Conservation (phyloP, 2,329 filamentous ascomycete species). For the Apiospora phragmitis region DNA sequence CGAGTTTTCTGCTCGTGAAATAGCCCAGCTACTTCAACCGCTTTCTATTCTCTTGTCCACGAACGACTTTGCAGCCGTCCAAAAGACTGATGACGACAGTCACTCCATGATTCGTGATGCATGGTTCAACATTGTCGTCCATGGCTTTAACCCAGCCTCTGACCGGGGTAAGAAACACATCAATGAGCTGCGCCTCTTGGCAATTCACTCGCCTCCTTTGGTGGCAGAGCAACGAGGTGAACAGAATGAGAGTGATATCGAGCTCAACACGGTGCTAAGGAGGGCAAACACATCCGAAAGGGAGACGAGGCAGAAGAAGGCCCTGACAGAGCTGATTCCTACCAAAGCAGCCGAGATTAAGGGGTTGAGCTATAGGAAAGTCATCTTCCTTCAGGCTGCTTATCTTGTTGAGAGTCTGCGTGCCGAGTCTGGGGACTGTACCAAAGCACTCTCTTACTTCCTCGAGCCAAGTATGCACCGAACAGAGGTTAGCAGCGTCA, state of each 20-base stretch:
- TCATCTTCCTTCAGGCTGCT: conserved; percentile 88
- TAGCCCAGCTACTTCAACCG: conserved; percentile 82
- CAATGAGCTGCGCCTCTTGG: conserved; percentile 79
- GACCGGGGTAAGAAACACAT: conserved; percentile 71
- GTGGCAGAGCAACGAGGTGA: conserved; percentile 88
- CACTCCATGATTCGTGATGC: conserved; percentile 80
- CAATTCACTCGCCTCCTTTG: conserved; percentile 82
- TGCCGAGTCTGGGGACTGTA: conserved; percentile 85
- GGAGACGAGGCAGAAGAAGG: conserved; percentile 77
- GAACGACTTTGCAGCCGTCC: conserved; percentile 52
- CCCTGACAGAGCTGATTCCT: conserved; percentile 72
- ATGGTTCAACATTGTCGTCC: conserved; percentile 97
- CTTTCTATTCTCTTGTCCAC: conserved; percentile 80
- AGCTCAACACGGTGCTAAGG: conserved; percentile 89
- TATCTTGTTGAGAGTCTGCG: conserved; percentile 87
- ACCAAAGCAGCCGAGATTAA: conserved; percentile 77
- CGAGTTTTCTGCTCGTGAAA: conserved; percentile 81
- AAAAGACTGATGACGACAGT: conserved; percentile 63
- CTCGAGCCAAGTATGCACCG: conserved; percentile 82
- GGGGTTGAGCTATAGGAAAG: conserved; percentile 82
- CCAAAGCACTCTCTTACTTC: conserved; percentile 87
- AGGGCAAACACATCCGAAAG: conserved; percentile 81
- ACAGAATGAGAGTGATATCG: conserved; percentile 92
- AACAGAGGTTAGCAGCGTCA: conserved; percentile 62
- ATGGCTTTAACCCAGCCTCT: conserved; percentile 80